A percentile compares a stretch with the other conserved stretches of the same genome.
Evolutionary conservation across 257 asterid genomes (phyloP).

Genomic region (Solanum lycopersicoides): DNA sequence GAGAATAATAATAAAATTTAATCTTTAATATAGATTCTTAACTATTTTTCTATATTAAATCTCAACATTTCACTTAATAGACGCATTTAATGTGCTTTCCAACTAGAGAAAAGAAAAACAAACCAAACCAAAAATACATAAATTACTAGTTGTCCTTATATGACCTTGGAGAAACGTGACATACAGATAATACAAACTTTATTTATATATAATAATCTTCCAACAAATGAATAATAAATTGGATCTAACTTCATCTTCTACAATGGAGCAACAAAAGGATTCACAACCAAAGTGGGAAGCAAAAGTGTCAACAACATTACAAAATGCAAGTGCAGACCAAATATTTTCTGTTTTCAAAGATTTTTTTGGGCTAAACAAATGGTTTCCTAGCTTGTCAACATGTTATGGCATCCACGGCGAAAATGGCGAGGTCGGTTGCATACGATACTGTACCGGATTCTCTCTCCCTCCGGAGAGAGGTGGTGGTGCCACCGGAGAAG

Average conservation of each 20-base stretch:
- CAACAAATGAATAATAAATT: background rate
- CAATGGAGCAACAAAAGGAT: constrained; percentile 3
- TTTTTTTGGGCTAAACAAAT: constrained; percentile 59
- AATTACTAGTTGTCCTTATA: background rate
- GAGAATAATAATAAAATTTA: too few species aligned
- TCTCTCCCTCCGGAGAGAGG: constrained; percentile 17
- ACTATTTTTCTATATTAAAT: background rate
- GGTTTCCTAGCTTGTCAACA: constrained; percentile 58
- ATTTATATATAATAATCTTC: background rate
- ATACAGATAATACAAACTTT: background rate
- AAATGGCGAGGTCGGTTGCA: constrained; percentile 60
- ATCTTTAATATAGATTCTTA: background rate
- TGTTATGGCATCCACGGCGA: constrained; percentile 47
- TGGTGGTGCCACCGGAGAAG: background rate
- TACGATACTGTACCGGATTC: constrained; percentile 56
- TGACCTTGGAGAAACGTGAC: background rate
- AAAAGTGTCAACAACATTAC: constrained; percentile 27
- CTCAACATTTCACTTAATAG: background rate
- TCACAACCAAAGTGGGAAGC: constrained; percentile 38
- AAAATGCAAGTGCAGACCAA: constrained; percentile 36
- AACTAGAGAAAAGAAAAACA: background rate
- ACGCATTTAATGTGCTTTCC: background rate
- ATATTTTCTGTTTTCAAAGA: constrained; percentile 53
- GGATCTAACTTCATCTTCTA: background rate
- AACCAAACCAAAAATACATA: background rate